These are phyloP conservation scores for Alternaria gansuensis DNA, from an alignment of 2,329 filamentous ascomycete species.

Conservation along the genomic window DNA sequence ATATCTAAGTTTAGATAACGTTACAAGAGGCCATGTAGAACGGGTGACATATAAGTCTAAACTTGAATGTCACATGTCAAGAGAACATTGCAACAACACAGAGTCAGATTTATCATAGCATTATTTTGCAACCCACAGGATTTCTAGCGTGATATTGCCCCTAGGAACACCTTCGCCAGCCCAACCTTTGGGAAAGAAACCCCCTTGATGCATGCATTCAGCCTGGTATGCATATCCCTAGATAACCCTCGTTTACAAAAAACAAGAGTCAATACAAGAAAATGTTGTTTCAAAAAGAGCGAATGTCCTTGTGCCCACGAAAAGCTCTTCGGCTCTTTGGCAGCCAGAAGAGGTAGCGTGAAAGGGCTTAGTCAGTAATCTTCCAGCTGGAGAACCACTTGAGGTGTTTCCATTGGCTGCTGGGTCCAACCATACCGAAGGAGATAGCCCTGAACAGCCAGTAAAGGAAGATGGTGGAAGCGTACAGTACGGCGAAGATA, in stretches of 20 bases:
- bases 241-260: slow-evolving; percentile 6
- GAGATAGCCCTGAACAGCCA: slow-evolving; percentile 91
- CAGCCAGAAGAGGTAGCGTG: neutral
- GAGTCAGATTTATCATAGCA: too few species aligned
- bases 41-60: too few species aligned
- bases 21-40: too few species aligned
- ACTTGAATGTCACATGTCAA: too few species aligned
- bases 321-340: neutral
- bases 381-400: slow-evolving; percentile 93
- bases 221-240: slow-evolving; percentile 21
- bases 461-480: slow-evolving; percentile 80
- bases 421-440: slow-evolving; percentile 91
- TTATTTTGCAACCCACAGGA: too few species aligned
- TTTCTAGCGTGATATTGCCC: neutral
- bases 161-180: slow-evolving; percentile 1
- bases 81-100: too few species aligned
- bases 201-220: neutral
- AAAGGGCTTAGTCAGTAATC: slow-evolving; percentile 70
- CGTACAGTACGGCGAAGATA: slow-evolving; percentile 79
- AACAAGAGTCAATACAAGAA: slow-evolving; percentile 3
- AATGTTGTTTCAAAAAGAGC: slow-evolving; percentile 19
- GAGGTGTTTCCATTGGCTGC: slow-evolving; percentile 86
- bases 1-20: too few species aligned
- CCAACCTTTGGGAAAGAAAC: neutral
- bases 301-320: neutral